Evolutionary conservation across 1,284 basidiomycete species (phyloP).

Genomic region (Papiliotrema nemorosa): DNA sequence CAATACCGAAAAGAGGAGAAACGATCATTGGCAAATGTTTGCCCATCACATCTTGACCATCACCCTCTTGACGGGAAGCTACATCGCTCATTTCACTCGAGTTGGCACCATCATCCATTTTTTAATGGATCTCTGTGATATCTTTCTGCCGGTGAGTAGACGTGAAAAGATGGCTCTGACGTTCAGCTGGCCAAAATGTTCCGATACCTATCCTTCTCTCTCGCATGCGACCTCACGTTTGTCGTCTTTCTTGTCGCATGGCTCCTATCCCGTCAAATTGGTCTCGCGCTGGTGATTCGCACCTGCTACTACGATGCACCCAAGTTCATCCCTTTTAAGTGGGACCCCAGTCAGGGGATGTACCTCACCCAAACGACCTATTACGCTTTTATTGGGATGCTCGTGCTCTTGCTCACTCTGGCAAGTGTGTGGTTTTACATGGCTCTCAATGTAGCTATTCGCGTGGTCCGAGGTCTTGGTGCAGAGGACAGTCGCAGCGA

Average conservation of each 20-base stretch:
- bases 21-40: constrained; percentile 96
- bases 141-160: constrained; percentile 76
- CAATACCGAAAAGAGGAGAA: constrained; percentile 86
- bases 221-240: constrained; percentile 72
- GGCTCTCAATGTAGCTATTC: constrained; percentile 76
- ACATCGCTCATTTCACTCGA: constrained; percentile 77
- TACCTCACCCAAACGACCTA: constrained; percentile 57
- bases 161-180: not conserved
- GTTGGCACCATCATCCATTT: constrained; percentile 84
- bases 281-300: constrained; percentile 68
- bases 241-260: constrained; percentile 80
- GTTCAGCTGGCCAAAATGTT: constrained; percentile 84
- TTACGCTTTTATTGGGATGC: constrained; percentile 57
- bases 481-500: constrained; percentile 85
- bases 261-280: constrained; percentile 77
- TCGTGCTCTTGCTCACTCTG: constrained; percentile 60
- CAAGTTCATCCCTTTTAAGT: constrained; percentile 55
- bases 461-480: constrained; percentile 69
- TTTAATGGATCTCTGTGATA: constrained; percentile 91
- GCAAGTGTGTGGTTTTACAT: constrained; percentile 81
- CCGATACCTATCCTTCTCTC: constrained; percentile 70
- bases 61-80: constrained; percentile 70
- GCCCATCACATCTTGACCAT: constrained; percentile 90
- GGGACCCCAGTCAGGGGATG: constrained; percentile 60
- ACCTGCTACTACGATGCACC: constrained; percentile 58